Percentiles rank a stretch among this genome's conserved stretches.
These are phyloP conservation scores for Lentinula aciculospora DNA, from an alignment of 768 basidiomycete genomes.

Conservation along the genomic window DNA sequence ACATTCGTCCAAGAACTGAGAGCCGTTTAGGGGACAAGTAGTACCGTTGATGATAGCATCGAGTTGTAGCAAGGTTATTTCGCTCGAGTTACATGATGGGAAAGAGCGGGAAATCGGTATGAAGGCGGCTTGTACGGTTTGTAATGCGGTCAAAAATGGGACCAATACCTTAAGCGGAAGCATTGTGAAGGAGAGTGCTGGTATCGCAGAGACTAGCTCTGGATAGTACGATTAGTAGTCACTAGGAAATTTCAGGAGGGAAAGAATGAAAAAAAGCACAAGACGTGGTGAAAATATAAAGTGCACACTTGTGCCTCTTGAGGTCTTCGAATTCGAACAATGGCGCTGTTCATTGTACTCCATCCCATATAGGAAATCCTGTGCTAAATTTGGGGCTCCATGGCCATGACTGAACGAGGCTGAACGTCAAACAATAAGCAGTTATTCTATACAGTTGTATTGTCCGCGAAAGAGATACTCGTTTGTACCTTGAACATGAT, in stretches of 20 bases:
- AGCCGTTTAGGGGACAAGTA: conserved; percentile 10
- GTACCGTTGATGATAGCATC: conserved; percentile 13
- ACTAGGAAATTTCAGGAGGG: neutral
- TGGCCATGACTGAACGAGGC: too few species aligned
- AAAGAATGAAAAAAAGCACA: neutral
- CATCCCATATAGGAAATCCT: neutral
- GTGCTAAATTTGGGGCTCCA: too few species aligned
- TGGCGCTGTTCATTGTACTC: neutral
- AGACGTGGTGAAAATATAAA: neutral
- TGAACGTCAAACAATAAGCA: too few species aligned
- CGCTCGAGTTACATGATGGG: neutral
- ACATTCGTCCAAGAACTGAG: conserved; percentile 14
- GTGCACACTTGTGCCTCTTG: neutral
- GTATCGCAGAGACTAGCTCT: neutral
- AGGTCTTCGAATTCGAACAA: neutral
- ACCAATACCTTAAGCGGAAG: neutral
- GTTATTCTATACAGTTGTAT: too few species aligned
- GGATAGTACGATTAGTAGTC: neutral
- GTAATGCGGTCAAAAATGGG: neutral
- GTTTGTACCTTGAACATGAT: too few species aligned
- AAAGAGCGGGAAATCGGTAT: neutral
- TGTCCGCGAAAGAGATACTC: too few species aligned
- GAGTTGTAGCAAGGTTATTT: conserved; percentile 14
- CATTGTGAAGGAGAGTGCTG: neutral
- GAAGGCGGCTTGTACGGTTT: neutral